Conservation (phyloP, 2,329 filamentous ascomycete species). For the Lasiodiplodia citricola region DNA sequence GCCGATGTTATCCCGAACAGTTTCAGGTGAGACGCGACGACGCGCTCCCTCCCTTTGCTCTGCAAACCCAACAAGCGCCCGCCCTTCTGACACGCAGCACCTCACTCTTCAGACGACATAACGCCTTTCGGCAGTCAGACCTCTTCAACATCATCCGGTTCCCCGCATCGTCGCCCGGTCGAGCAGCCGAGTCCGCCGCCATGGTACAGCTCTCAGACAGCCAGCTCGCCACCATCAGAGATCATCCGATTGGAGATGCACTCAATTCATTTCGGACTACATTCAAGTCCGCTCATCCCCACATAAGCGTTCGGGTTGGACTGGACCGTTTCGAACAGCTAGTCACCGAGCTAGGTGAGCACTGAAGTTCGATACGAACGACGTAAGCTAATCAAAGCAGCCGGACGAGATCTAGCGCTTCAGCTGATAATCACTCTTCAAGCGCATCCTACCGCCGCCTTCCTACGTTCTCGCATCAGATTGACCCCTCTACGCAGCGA, state of each 20-base stretch:
- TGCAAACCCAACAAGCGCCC: background rate
- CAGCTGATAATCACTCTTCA: background rate
- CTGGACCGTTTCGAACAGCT: background rate
- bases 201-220: constrained; percentile 3
- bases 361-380: background rate
- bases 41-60: background rate
- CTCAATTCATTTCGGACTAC: background rate
- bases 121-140: background rate
- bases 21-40: background rate
- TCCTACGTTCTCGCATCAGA: no score
- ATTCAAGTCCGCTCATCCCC: background rate
- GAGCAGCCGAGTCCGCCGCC: background rate
- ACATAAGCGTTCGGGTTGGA: background rate
- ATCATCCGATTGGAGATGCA: background rate
- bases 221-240: constrained; percentile 12
- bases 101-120: background rate
- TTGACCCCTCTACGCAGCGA: background rate
- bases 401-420: background rate
- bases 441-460: background rate
- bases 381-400: background rate
- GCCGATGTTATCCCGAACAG: background rate
- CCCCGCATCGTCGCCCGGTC: background rate
- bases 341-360: background rate
- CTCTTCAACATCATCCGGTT: background rate
- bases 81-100: background rate